phyloP scores from a whole-genome alignment of 1,139 yeast genomes.

The Petasospora fabianii region DNA sequence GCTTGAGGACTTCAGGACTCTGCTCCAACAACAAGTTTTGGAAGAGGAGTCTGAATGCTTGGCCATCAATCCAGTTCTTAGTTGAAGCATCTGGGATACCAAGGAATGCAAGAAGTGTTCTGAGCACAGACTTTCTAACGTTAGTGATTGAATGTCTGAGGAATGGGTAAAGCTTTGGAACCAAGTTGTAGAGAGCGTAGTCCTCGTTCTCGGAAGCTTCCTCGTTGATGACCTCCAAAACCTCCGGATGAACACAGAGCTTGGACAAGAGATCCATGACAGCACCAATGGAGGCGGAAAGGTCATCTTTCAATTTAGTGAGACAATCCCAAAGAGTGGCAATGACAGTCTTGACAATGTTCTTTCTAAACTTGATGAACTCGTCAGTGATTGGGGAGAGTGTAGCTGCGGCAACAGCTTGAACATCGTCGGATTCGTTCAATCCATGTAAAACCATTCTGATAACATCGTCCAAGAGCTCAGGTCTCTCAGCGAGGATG shows the following conservation, averaged over 20 bases:
- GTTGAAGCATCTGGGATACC: conserved; percentile 61
- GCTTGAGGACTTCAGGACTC: conserved; percentile 62
- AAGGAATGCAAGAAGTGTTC: conserved; percentile 76
- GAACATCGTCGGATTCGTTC: conserved; percentile 85
- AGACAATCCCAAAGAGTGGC: conserved; percentile 86
- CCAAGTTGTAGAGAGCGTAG: conserved; percentile 64
- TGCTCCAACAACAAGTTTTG: conserved; percentile 91
- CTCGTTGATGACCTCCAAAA: conserved; percentile 62
- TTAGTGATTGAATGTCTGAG: conserved; percentile 90
- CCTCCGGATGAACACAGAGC: conserved; percentile 78
- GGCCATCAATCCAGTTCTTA: conserved; percentile 76
- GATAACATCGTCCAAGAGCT: conserved; percentile 67
- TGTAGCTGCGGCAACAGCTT: conserved; percentile 94
- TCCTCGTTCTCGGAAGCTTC: conserved; percentile 49
- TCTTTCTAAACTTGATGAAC: conserved; percentile 64
- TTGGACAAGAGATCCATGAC: conserved; percentile 93
- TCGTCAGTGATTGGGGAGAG: conserved; percentile 84
- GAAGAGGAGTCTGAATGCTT: conserved; percentile 67
- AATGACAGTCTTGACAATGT: conserved; percentile 60
- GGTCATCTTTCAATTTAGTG: conserved; percentile 80
- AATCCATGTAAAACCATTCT: conserved; percentile 86
- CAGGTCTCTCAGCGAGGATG: conserved; percentile 54
- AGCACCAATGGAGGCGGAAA: conserved; percentile 92
- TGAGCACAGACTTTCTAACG: conserved; percentile 84
- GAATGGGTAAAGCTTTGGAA: conserved; percentile 92